phyloP scores from a whole-genome alignment of 805 yeast species.

The Citeromyces matritensis region DNA sequence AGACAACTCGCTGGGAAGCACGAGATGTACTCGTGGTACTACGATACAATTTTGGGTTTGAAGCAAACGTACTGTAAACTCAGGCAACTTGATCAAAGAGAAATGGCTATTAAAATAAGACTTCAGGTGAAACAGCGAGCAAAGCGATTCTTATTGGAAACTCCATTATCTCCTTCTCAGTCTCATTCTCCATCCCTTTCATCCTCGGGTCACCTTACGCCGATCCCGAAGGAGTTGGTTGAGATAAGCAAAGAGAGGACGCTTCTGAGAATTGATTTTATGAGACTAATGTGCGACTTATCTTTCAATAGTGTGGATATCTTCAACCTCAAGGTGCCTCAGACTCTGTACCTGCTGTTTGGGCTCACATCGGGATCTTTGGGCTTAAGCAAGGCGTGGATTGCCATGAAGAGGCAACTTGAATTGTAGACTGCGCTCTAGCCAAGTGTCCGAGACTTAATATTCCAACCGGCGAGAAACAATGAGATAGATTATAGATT shows the following conservation, averaged over 20 bases:
- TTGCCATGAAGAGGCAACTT: no score
- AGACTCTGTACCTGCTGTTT: slow-evolving; percentile 12
- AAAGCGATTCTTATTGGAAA: slow-evolving; percentile 8
- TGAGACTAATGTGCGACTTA: slow-evolving; percentile 28
- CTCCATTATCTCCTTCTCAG: slow-evolving; percentile 1
- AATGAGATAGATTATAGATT: no score
- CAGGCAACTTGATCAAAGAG: slow-evolving; percentile 25
- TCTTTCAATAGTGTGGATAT: slow-evolving; percentile 30
- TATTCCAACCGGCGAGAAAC: no score
- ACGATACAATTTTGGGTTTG: slow-evolving; percentile 42
- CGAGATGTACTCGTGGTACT: slow-evolving; percentile 57
- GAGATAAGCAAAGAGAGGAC: slow-evolving; percentile 18
- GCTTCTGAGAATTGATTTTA: slow-evolving; percentile 21
- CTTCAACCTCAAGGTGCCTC: slow-evolving; percentile 19
- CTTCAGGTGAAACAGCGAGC: slow-evolving; percentile 48
- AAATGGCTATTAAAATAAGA: slow-evolving; percentile 38
- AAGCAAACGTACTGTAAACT: slow-evolving; percentile 32
- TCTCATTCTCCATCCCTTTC: slow-evolving; percentile 3
- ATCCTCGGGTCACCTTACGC: neutral
- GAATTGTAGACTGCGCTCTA: no score
- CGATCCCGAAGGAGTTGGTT: slow-evolving; percentile 12
- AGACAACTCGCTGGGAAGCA: slow-evolving; percentile 31
- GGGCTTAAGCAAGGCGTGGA: slow-evolving; percentile 16
- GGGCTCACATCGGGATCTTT: slow-evolving; percentile 17
- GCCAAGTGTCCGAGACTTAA: no score